Base-by-base conservation (phyloP, 306 rosid species). In the Sechiopsis laciniata region DNA sequence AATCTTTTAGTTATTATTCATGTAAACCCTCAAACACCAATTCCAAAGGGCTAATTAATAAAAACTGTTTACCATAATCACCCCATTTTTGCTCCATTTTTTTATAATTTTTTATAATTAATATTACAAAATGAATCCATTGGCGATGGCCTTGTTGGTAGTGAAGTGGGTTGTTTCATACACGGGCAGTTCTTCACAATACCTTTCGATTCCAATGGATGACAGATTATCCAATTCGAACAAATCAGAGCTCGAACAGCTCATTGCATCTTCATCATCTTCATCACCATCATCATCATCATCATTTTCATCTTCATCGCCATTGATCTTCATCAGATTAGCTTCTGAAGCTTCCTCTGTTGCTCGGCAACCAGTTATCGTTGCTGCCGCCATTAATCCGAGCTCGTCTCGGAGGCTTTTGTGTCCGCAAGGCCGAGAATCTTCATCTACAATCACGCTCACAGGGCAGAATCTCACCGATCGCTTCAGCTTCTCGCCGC, bases 201-300 rank as follows among this genome's bases (percentile, higher is more conserved):
- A 94, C 90, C 96, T 86, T 73, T 87, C 89, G 79, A 90, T 91
- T 76, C 98, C 98, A 76, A 86, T 87, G 0, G 89, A 86, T 5
- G 91, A 87, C 0, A 91, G 83, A 83, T 85, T 89, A 79, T 91
- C 99, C 89, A 94, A 84, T 78, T 94, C 99, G 77, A 94, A 94
- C 15, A 94, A 88, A 89, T 94, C 99, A 70, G 99, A 91, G 73
- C 99, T 94, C 24, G 95, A 76, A 80, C 82, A 91, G 81, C 99
- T 94, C 22, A 75, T 83, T 6, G 74, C 92, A 54, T 89, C 97
- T 14, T 93, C 94, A 3, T 88, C 90, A 0, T 83, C 80, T 0
- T 81, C 84, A 0, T 79, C 46, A 40, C 70, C 86, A 0, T 83
- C 78, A 6, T 40, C 46, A 5, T 40, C 46, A 6, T 40, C 46